These are phyloP conservation scores for Suhomyces emberorum DNA, from an alignment of 805 yeast species.

Conservation along the genomic window DNA sequence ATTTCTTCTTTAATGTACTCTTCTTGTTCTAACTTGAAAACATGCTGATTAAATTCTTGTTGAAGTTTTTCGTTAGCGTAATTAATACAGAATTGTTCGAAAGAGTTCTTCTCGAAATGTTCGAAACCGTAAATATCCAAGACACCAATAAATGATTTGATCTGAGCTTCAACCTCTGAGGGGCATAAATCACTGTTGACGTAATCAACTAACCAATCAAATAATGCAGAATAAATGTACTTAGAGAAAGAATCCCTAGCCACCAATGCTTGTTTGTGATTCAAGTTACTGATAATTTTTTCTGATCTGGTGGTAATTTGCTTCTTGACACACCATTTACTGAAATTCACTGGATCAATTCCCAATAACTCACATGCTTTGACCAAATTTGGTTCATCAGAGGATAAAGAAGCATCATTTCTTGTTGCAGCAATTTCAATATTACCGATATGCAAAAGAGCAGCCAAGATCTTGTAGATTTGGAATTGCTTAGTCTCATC, in stretches of 20 bases:
- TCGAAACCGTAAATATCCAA: constrained; percentile 97
- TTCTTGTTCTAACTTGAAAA: constrained; percentile 94
- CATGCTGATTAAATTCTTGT: constrained; percentile 96
- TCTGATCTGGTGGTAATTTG: constrained; percentile 92
- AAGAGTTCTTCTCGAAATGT: constrained; percentile 89
- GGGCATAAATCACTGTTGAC: constrained; percentile 82
- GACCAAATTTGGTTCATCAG: constrained; percentile 82
- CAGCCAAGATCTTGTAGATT: constrained; percentile 80
- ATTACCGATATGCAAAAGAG: constrained; percentile 89
- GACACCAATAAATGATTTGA: constrained; percentile 85
- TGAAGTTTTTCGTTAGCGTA: constrained; percentile 96
- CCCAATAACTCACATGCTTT: constrained; percentile 85
- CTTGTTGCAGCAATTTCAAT: constrained; percentile 82
- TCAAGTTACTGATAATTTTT: constrained; percentile 81
- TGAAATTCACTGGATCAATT: constrained; percentile 65
- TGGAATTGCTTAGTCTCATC: constrained; percentile 52
- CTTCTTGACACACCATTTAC: constrained; percentile 90
- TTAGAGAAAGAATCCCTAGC: constrained; percentile 97
- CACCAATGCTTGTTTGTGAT: constrained; percentile 78
- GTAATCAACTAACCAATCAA: constrained; percentile 90
- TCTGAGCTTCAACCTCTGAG: constrained; percentile 56
- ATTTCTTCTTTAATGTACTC: constrained; percentile 90
- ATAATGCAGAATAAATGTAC: constrained; percentile 85
- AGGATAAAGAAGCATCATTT: constrained; percentile 72
- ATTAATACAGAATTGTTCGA: constrained; percentile 96